These are phyloP conservation scores for Lolium multiflorum DNA, from an alignment of 176 grass and related monocot genomes.

Conservation along the genomic window DNA sequence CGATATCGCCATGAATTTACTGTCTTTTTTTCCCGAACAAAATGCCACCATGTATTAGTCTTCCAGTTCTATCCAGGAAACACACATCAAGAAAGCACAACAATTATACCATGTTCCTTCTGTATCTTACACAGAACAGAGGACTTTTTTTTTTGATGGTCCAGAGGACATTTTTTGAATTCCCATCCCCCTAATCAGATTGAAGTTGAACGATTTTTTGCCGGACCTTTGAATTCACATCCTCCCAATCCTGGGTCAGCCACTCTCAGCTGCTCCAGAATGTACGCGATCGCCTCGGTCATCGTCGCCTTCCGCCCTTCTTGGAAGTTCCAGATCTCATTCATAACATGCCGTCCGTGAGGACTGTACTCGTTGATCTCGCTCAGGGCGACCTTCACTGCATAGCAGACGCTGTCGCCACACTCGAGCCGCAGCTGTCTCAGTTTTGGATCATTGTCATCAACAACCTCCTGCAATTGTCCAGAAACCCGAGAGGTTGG, in stretches of 20 bases:
- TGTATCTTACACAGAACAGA: background rate
- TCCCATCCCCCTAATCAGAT: background rate
- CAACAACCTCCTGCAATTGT: constrained; percentile 44
- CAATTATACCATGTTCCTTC: background rate
- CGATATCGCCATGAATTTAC: too few relatives aligned
- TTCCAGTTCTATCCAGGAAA: too few relatives aligned
- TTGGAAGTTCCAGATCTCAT: constrained; percentile 44
- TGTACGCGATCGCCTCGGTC: constrained; percentile 25
- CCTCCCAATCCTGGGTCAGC: background rate
- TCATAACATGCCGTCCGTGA: background rate
- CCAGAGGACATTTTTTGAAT: background rate
- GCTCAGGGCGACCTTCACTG: constrained; percentile 30
- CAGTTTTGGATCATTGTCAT: constrained; percentile 44
- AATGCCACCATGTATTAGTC: too few relatives aligned
- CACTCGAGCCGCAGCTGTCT: background rate
- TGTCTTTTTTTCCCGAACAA: too few relatives aligned
- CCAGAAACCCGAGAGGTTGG: background rate
- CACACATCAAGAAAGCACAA: background rate
- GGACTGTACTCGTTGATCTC: constrained; percentile 44
- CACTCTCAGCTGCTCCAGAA: constrained; percentile 26
- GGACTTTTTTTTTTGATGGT: background rate
- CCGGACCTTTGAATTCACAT: background rate
- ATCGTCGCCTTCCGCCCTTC: constrained; percentile 24
- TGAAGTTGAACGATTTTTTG: background rate
- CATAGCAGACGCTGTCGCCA: constrained; percentile 24